These are phyloP conservation scores for Capsella bursapastoris DNA, from an alignment of 345 rosid genomes.

Conservation along the genomic window DNA sequence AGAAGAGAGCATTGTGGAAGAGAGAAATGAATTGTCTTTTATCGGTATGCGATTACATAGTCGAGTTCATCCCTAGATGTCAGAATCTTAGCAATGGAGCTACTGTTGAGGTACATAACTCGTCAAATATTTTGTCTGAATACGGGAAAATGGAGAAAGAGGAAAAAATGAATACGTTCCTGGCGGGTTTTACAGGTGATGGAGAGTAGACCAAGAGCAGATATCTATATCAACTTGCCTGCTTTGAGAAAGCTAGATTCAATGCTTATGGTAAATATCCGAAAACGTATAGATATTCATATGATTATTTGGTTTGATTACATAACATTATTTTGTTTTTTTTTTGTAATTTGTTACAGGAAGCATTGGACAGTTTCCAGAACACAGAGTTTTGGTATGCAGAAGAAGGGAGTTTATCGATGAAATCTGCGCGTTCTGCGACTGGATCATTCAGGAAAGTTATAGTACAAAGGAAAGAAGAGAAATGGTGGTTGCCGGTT, in stretches of 20 bases:
- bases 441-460: conserved; percentile 75
- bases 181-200: conserved; percentile 55
- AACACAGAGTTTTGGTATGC: conserved; percentile 91
- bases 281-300: neutral
- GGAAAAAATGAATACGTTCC: conserved; percentile 25
- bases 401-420: conserved; percentile 78
- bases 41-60: conserved; percentile 81
- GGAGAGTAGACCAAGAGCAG: conserved; percentile 79
- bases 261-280: conserved; percentile 66
- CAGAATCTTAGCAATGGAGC: conserved; percentile 68
- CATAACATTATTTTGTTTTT: neutral
- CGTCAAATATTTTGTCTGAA: conserved; percentile 20
- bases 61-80: conserved; percentile 64
- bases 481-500: conserved; percentile 98
- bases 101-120: conserved; percentile 60
- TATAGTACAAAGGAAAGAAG: conserved; percentile 73
- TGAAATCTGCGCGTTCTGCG: conserved; percentile 64
- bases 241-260: conserved; percentile 88
- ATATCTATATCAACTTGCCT: conserved; percentile 86
- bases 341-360: conserved; percentile 53
- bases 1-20: conserved; percentile 83
- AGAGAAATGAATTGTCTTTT: conserved; percentile 93
- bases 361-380: conserved; percentile 77
- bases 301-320: neutral
- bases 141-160: conserved; percentile 9